These are phyloP conservation scores for Cenchrus fungigraminus DNA, from an alignment of 176 grass and related monocot species.

Conservation along the genomic window DNA sequence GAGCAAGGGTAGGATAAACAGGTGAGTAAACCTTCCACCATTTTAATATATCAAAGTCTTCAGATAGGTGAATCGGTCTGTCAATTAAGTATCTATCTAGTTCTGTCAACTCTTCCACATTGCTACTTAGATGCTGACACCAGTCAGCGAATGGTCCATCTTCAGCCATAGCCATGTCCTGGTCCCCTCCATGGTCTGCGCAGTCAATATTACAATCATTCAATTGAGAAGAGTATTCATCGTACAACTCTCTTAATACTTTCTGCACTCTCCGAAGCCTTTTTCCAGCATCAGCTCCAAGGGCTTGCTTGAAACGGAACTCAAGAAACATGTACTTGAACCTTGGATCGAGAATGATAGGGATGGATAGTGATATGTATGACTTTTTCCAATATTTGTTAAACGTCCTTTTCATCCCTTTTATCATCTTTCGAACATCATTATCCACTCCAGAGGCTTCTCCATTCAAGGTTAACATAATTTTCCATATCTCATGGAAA, in stretches of 20 bases:
- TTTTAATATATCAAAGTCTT: background rate
- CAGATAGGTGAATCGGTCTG: background rate
- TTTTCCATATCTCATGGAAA: slow-evolving; percentile 30
- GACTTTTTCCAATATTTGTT: slow-evolving; percentile 11
- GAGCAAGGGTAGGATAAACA: slow-evolving; percentile 2
- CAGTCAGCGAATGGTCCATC: background rate
- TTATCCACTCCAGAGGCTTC: background rate
- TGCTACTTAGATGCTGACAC: background rate
- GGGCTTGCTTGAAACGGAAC: background rate
- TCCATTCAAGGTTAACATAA: background rate
- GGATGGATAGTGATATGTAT: background rate
- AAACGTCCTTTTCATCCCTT: background rate
- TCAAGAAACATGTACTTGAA: slow-evolving; percentile 9
- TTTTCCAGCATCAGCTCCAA: background rate
- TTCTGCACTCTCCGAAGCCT: background rate
- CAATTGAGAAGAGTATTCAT: slow-evolving; percentile 7
- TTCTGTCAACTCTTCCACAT: background rate
- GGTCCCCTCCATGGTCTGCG: background rate
- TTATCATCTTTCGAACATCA: background rate
- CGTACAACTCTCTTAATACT: background rate
- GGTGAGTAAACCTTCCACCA: slow-evolving; percentile 6
- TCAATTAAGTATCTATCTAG: slow-evolving; percentile 27
- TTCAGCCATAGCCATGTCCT: background rate
- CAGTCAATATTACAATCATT: background rate
- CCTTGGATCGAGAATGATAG: background rate